A percentile compares a stretch with the other conserved stretches of the same genome.
phyloP scores from a whole-genome alignment of 192 early-diverging fungal species.

The Fimicolochytrium jonesii region DNA sequence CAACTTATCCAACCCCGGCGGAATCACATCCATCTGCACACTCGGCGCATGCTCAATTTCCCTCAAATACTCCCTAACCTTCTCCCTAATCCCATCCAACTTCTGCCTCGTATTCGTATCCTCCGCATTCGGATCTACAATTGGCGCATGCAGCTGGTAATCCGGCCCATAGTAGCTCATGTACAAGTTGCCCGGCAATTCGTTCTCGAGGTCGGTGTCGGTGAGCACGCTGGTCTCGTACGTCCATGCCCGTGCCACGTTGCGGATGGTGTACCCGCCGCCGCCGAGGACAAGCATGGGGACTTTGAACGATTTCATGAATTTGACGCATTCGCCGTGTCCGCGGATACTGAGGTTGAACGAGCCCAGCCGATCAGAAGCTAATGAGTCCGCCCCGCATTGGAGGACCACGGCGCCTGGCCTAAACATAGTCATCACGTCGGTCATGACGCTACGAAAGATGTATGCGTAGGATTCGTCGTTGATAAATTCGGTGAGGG shows the following conservation, averaged over 20 bases:
- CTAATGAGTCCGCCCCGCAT: conserved; percentile 94
- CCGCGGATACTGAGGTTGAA: conserved; percentile 95
- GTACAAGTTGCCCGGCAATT: conserved; percentile 84
- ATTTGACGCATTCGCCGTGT: conserved; percentile 90
- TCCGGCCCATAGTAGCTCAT: conserved; percentile 89
- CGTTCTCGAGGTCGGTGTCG: conserved; percentile 66
- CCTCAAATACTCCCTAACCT: conserved; percentile 61
- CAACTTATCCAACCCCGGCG: conserved; percentile 38
- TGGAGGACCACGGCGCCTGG: conserved; percentile 90
- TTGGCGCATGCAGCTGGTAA: conserved; percentile 77
- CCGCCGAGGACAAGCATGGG: conserved; percentile 93
- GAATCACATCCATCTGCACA: conserved; percentile 81
- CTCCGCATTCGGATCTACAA: conserved; percentile 65
- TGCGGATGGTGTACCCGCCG: conserved; percentile 96
- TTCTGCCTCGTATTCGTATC: conserved; percentile 83
- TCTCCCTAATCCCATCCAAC: conserved; percentile 66
- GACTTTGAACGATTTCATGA: conserved; percentile 85
- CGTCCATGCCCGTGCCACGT: conserved; percentile 90
- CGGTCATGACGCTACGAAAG: conserved; percentile 79
- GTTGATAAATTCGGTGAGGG: conserved; percentile 90
- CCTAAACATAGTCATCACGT: conserved; percentile 91
- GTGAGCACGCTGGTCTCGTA: conserved; percentile 88
- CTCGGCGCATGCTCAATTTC: conserved; percentile 69
- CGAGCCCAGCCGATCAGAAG: conserved; percentile 85
- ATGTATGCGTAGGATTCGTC: conserved; percentile 87